These are phyloP conservation scores for Pulveroboletus frians DNA, from an alignment of 768 basidiomycete genomes.

Conservation along the genomic window DNA sequence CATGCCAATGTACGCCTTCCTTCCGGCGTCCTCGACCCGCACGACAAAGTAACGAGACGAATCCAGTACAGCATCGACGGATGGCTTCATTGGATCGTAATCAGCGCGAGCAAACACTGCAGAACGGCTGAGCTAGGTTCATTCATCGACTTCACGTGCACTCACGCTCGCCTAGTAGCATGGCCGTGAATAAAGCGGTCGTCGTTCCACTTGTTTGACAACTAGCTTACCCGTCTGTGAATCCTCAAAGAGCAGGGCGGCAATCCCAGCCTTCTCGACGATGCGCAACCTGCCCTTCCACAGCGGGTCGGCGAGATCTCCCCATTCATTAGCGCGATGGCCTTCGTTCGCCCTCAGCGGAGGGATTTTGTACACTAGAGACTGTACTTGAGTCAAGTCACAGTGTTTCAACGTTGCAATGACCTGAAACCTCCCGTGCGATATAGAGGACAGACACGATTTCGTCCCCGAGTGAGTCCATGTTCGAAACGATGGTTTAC, in stretches of 20 bases:
- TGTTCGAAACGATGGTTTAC: constrained; percentile 26
- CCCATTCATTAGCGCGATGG: constrained; percentile 91
- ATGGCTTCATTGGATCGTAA: constrained; percentile 73
- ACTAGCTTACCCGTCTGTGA: constrained; percentile 58
- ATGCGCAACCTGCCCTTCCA: constrained; percentile 93
- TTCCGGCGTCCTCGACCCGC: constrained; percentile 81
- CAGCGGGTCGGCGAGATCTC: constrained; percentile 72
- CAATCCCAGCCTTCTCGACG: constrained; percentile 67
- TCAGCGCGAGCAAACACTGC: constrained; percentile 83
- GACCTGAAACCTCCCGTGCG: constrained; percentile 87
- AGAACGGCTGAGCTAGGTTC: constrained; percentile 5
- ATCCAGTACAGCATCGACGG: constrained; percentile 93
- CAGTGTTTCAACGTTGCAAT: constrained; percentile 19
- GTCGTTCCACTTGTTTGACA: not conserved
- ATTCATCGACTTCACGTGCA: constrained; percentile 8
- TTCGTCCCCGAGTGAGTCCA: constrained; percentile 65
- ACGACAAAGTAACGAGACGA: constrained; percentile 94
- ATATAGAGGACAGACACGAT: constrained; percentile 88
- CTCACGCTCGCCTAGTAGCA: constrained; percentile 61
- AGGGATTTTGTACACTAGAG: constrained; percentile 85
- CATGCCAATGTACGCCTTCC: constrained; percentile 90
- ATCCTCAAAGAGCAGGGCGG: constrained; percentile 77
- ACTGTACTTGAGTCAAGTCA: constrained; percentile 17
- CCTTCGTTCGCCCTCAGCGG: constrained; percentile 83
- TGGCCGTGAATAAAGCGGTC: constrained; percentile 1